A percentile compares a stretch with the other conserved stretches of the same genome.
Conservation (phyloP, 2,329 filamentous ascomycete species). For the Arthroderma sp. region DNA sequence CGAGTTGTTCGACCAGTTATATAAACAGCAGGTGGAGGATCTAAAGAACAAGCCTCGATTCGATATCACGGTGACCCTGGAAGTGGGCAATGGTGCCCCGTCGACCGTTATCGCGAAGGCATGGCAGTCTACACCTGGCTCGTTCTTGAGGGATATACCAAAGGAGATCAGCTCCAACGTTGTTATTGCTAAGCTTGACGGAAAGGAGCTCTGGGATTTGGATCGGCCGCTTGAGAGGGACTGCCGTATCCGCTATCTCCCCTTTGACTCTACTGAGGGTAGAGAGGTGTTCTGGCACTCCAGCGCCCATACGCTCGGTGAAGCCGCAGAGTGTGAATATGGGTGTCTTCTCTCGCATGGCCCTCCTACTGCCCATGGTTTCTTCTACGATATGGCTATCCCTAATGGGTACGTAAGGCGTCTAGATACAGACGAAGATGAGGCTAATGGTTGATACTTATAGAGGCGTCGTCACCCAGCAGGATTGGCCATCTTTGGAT, state of each 20-base stretch:
- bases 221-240: conserved; percentile 79
- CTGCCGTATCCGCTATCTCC: conserved; percentile 72
- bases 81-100: conserved; percentile 32
- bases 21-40: conserved; percentile 71
- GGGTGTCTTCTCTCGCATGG: conserved; percentile 89
- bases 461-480: conserved; percentile 53
- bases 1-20: conserved; percentile 76
- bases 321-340: conserved; percentile 81
- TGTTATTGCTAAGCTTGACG: conserved; percentile 75
- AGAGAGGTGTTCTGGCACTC: conserved; percentile 98
- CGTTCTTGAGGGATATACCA: conserved; percentile 65
- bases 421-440: background rate
- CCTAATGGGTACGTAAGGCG: conserved; percentile 44
- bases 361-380: conserved; percentile 79
- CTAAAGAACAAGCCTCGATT: conserved; percentile 42
- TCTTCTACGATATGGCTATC: conserved; percentile 95
- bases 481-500: conserved; percentile 78
- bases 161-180: conserved; percentile 69
- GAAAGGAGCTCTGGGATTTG: conserved; percentile 76
- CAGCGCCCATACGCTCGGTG: conserved; percentile 88
- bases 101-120: conserved; percentile 51
- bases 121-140: conserved; percentile 86
- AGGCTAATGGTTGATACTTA: background rate
- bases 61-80: conserved; percentile 39
- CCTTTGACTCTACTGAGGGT: conserved; percentile 64